Evolutionary conservation across 306 rosid species (phyloP), one percentile per base, ranked within the genome.

Genomic region (Cicer chorassanicum): DNA sequence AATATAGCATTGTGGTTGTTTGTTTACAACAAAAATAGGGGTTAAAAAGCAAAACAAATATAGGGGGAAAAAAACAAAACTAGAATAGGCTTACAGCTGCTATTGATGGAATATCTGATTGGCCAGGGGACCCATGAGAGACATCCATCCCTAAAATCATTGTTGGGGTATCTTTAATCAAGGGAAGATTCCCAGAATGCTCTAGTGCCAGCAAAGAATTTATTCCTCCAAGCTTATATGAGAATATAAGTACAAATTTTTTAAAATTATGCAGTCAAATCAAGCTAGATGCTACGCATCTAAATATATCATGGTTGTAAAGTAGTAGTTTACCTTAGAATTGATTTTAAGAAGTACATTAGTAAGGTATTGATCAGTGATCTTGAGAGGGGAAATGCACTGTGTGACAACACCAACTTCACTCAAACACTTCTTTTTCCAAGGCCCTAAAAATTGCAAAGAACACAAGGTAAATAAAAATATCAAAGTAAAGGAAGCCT

Each of bases 121-220:
- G 86, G 50, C 93, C 88, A 61, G 86, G 90, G 68, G 94, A 84
- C 38, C 90, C 88, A 54, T 91, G 98, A 38, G 97, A 94, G 21
- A 91, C 97, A 78, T 94, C 98, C 92, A 94, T 89, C 46, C 98
- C 98, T 86, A 94, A 78, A 82, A 93, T 93, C 88, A 93, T 68
- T 2, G 98, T 93, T 50, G 98, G 94, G 65, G 84, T 83, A 80
- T 89, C 96, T 73, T 84, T 87, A 40, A 93, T 79, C 39, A 89
- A 46, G 40, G 97, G 97, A 79, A 94, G 78, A 79, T 82, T 9
- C 69, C 91, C 82, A 61, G 87, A 88, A 60, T 87, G 83, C 84
- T 94, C 98, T n/a, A 90, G 54, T 60, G 88, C 88, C 86, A 94
- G 83, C 87, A 94, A 72, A 68, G 96, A 94, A 75, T 94, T 94